Evolutionary conservation across 305 asterid genomes (phyloP), one percentile per base, ranked within the genome.

Genomic region (Withania somnifera): DNA sequence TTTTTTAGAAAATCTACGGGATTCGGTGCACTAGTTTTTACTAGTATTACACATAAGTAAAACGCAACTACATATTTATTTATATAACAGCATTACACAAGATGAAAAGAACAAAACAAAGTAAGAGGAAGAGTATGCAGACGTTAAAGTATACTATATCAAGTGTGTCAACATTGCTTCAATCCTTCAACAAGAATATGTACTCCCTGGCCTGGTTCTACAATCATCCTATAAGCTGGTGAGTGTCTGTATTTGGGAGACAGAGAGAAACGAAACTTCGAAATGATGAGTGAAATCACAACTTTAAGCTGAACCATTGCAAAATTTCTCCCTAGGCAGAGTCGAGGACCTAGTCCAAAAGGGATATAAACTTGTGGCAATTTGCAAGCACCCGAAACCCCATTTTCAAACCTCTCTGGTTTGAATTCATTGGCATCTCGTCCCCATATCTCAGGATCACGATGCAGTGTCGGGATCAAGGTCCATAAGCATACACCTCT

Each of bases 401-500:
- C 98, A 38, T 90, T 84, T 10, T 87, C 88, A 34, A 94, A 94
- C 13, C 98, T 87, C 51, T 92, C 90, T 5, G 98, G 98, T 20
- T 91, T 90, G 86, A 94, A 94, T 69, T 92, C 95, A 57, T 92
- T 89, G 13, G 86, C 94, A 26, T 92, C 91, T 0, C 84, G 68
- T 0, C 98, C 98, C 97, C 98, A 94, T 0, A 91, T 84, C 0
- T 91, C 88, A 0, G 89, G 86, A 83, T 94, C 95, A 14, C 98
- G 83, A 20, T 94, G 98, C n/a, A 94, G 82, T 0, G 97, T 92
- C 0, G 97, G 97, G 54, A 94, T 94, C 87, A 94, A 56, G 13
- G 97, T 91, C 98, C 98, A 94, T 2, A 89, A 52, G 84, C 98
- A 94, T 52, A 91, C 94, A 0, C 98, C 98, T 84, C 87, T 92